These are phyloP conservation scores for Tolypocladium guangdongense DNA, from an alignment of 2,329 filamentous ascomycete species.

Conservation along the genomic window DNA sequence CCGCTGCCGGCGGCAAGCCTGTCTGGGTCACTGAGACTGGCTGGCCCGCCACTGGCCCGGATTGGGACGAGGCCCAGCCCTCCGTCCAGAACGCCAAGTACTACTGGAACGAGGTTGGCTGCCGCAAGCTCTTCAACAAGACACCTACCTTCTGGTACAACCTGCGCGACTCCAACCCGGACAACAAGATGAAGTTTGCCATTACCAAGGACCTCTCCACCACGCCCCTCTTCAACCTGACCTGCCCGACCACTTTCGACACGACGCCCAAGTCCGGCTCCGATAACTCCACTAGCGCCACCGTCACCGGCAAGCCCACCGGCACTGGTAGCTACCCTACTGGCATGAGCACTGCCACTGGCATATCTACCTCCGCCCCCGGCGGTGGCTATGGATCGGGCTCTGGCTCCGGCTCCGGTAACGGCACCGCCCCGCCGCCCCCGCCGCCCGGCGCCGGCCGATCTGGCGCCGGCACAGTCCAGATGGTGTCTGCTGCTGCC, in stretches of 20 bases:
- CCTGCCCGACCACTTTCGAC: conserved; percentile 35
- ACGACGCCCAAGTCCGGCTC: conserved; percentile 14
- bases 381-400: neutral
- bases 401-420: conserved; percentile 1
- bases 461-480: neutral
- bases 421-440: too few species aligned
- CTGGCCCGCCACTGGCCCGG: conserved; percentile 47
- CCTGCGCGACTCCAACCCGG: conserved; percentile 49
- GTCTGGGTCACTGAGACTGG: conserved; percentile 56
- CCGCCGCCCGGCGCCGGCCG: too few species aligned
- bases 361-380: conserved; percentile 2
- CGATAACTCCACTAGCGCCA: conserved; percentile 1
- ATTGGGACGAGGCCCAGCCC: conserved; percentile 43
- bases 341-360: conserved; percentile 1
- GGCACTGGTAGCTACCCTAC: conserved; percentile 1
- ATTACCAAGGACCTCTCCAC: conserved; percentile 43
- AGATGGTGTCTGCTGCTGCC: neutral
- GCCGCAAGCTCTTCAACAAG: conserved; percentile 44
- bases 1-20: conserved; percentile 38
- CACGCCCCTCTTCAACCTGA: conserved; percentile 40
- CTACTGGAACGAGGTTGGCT: conserved; percentile 54
- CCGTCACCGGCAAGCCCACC: neutral
- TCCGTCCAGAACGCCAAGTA: conserved; percentile 47
- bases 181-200: conserved; percentile 47
- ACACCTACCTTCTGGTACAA: conserved; percentile 51